Evolutionary conservation across 139 green algal species (phyloP), one percentile per base, ranked within the genome.

Genomic region (Ulvella scutata): DNA sequence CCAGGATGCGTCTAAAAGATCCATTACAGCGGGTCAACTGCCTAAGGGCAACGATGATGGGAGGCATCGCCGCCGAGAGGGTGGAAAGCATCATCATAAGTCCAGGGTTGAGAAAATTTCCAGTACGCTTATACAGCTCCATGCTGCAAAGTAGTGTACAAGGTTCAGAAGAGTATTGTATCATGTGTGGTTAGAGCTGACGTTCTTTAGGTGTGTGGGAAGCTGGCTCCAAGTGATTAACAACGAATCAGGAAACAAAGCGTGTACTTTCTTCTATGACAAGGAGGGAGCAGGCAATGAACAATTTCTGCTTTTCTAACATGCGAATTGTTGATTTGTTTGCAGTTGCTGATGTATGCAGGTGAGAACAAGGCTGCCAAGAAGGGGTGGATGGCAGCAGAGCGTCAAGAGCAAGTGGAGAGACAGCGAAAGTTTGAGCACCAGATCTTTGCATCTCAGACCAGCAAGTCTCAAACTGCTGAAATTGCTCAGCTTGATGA

Each of bases 1-100:
- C 43, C 61, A 84, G 79, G 60, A 83, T 73, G 51, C 51, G 74
- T 51, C 43, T 76, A 83, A 76, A 75, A 84, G 37, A 84, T 85
- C 74, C 80, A 84, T 73, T 82, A 82, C 60, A 78, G 82, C 59
- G 76, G 51, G 51, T 9, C 10, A 67, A 31, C n/a, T 67, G 7
- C 9, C 13, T 29, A 23, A n/a, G 51, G 13, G n/a, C 6, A 23
- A 26, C 6, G 9, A 9, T 23, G 17, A 7, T 23, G 9, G 1
- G 20, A 23, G 51, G n/a, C n/a, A n/a, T 62, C 17, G 79, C 84
- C 0, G 79, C 82, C 62, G 51, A 20, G 39, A 38, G 9, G 38
- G 28, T 75, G 74, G 20, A 62, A 6, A 51, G 21, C 17, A 6
- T 75, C 17, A 75, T 1, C 38, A 74, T 9, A 75, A 62, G 51